Percentiles rank a stretch among this genome's conserved stretches.
These are phyloP conservation scores for Apiospora malaysiana DNA, from an alignment of 2,329 filamentous ascomycete species.

Conservation along the genomic window DNA sequence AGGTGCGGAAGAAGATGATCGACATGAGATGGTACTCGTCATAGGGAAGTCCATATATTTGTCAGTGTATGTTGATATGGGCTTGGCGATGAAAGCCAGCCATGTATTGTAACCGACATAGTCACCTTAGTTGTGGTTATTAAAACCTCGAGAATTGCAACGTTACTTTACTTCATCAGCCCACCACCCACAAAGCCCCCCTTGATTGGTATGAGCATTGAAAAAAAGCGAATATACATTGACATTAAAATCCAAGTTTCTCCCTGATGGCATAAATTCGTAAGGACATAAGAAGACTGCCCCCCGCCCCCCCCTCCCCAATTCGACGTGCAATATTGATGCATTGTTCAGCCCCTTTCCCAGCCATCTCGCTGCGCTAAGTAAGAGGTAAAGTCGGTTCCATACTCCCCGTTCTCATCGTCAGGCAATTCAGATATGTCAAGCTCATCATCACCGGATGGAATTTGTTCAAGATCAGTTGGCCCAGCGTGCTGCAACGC, in stretches of 20 bases:
- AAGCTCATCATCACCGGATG: not conserved
- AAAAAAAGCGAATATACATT: not conserved
- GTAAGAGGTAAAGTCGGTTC: no score
- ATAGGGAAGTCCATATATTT: not conserved
- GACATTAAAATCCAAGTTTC: not conserved
- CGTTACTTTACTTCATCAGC: not conserved
- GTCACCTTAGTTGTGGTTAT: not conserved
- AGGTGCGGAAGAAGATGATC: constrained; percentile 57
- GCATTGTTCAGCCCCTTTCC: not conserved
- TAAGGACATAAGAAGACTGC: no score
- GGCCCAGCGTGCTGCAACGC: not conserved
- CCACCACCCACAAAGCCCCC: not conserved
- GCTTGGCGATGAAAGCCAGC: not conserved
- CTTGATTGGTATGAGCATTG: not conserved
- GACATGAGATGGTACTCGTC: constrained; percentile 42
- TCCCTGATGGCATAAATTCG: constrained; percentile 1
- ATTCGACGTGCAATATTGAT: not conserved
- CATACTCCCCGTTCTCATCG: not conserved
- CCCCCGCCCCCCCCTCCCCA: no score
- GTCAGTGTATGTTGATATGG: not conserved
- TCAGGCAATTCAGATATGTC: no score
- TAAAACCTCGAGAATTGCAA: not conserved
- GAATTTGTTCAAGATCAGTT: not conserved
- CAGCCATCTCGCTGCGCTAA: no score
- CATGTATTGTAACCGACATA: not conserved